Base-by-base conservation (phyloP, 306 rosid genomes). In the Amphicarpaea edgeworthii region DNA sequence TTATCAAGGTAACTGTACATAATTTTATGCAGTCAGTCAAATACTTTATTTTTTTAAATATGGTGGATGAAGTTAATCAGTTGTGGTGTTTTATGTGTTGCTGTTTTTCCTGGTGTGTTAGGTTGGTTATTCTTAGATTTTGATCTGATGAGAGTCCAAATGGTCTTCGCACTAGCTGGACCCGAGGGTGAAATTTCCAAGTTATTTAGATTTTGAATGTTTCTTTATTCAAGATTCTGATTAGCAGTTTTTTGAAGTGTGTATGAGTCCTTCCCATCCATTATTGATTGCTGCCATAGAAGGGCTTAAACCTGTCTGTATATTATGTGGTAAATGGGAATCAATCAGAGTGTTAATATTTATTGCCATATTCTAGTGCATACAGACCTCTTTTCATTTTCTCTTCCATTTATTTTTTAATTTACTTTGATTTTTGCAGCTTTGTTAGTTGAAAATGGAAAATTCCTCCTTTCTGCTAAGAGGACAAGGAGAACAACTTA, bases 391-490 rank as follows among this genome's bases (percentile, higher is more conserved):
- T 6, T 32, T 80, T 8, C 6, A 7, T 16, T 50, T 64, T 24
- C 37, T 49, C 21, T 15, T 59, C 43, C 37, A 17, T 16, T 40
- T 37, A 62, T 26, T 58, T 57, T 58, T 14, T 28, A 6, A 19
- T 17, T 70, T 47, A 8, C 55, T 47, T 59, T 42, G 47, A 6
- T 46, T 64, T 8, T 77, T 75, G 87, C 90, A 93, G 97, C 86
- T 79, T 86, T 93, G 86, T 84, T 90, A 28, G 97, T 88, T 76
- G 97, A 93, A 70, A 93, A 90, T 83, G 97, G 97, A 67, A 93
- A 93, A 40, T 93, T 93, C 83, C 97, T 93, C 73, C 96, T 93
- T 47, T 93, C 97, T 66, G 97, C 97, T 16, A 93, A 90, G 87
- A 87, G 96, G 77, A 90, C 90, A 1, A 69, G 97, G 59, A 87